A percentile compares a stretch with the other conserved stretches of the same genome.
Conservation (phyloP, 148 eudicot genomes). For the Nyssa sinensis region DNA sequence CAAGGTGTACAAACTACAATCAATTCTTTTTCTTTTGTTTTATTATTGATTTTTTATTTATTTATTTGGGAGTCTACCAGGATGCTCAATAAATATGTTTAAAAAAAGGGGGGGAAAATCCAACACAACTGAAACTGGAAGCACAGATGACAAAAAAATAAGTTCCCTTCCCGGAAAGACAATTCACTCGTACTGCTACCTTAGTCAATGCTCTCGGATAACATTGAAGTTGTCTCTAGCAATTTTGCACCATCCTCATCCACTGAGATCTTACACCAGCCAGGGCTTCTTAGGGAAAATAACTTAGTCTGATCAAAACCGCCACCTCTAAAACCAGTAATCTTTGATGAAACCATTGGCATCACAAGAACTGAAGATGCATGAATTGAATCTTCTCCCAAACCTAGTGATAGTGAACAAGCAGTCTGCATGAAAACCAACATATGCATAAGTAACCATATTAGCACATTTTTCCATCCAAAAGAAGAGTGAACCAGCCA, state of each 20-base stretch:
- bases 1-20: too few species aligned
- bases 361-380: slow-evolving; percentile 88
- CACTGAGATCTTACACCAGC: slow-evolving; percentile 67
- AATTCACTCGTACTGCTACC: too few species aligned
- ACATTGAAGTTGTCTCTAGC: slow-evolving; percentile 50
- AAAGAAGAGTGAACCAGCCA: slow-evolving; percentile 10
- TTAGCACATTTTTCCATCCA: background rate
- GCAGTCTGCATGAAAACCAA: slow-evolving; percentile 50
- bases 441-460: background rate
- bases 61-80: too few species aligned
- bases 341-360: slow-evolving; percentile 98
- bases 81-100: too few species aligned
- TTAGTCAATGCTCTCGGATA: slow-evolving; percentile 36
- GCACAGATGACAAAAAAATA: too few species aligned
- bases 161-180: too few species aligned
- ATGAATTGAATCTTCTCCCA: slow-evolving; percentile 80
- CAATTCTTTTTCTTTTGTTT: too few species aligned
- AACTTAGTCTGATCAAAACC: slow-evolving; percentile 53
- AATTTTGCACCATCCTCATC: slow-evolving; percentile 52
- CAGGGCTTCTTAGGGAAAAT: slow-evolving; percentile 48
- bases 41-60: too few species aligned
- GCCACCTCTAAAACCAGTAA: slow-evolving; percentile 78
- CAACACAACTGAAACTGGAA: too few species aligned
- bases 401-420: slow-evolving; percentile 67
- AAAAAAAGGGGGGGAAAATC: too few species aligned